Conservation (phyloP, 768 basidiomycete genomes). For the Clathrus columnatus region DNA sequence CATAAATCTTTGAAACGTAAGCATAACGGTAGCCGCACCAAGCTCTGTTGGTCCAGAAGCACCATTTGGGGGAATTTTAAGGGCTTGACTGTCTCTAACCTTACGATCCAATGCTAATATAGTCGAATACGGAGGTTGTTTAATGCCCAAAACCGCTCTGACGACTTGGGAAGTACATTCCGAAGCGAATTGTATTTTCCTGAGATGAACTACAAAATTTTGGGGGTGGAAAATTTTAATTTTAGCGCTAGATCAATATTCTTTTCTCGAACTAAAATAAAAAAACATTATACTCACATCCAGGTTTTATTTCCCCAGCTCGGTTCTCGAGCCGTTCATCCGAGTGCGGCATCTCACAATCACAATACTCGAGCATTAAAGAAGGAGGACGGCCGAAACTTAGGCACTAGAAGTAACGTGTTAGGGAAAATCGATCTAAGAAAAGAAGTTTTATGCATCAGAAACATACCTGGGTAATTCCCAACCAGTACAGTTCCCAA, state of each 20-base stretch:
- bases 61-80: slow-evolving; percentile 9
- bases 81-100: slow-evolving; percentile 52
- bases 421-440: not conserved
- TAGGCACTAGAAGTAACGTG: slow-evolving; percentile 20
- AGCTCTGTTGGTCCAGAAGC: slow-evolving; percentile 5
- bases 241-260: not conserved
- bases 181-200: slow-evolving; percentile 9
- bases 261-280: not conserved
- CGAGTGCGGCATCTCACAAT: slow-evolving; percentile 19
- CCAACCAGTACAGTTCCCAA: slow-evolving; percentile 60
- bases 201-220: slow-evolving; percentile 3
- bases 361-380: slow-evolving; percentile 16
- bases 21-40: slow-evolving; percentile 4
- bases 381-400: slow-evolving; percentile 21
- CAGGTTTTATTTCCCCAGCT: slow-evolving; percentile 6
- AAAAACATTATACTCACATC: slow-evolving; percentile 4
- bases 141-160: slow-evolving; percentile 24
- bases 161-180: slow-evolving; percentile 11
- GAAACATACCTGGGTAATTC: slow-evolving; percentile 46
- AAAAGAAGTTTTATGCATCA: not conserved
- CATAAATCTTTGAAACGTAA: slow-evolving; percentile 8
- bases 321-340: slow-evolving; percentile 6
- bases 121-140: slow-evolving; percentile 39
- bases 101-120: slow-evolving; percentile 52
- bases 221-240: not conserved